Evolutionary conservation across 257 asterid species (phyloP), one percentile per base, ranked within the genome.

Genomic region (Cordia subcordata): DNA sequence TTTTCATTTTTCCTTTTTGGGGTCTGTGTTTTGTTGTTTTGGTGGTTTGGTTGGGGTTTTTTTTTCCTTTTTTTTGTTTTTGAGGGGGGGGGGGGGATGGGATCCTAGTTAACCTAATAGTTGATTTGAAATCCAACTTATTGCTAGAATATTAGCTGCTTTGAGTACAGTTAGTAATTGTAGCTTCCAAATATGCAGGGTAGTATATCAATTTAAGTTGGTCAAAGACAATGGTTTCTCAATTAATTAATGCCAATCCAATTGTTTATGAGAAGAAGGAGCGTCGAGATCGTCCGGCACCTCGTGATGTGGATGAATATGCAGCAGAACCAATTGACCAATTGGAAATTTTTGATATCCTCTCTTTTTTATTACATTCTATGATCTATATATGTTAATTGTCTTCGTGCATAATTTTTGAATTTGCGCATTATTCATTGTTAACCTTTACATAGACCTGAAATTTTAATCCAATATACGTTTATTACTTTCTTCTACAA

Each of bases 271-370:
- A 78, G 64, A 88, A 69, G 73, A 85, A 82, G 81, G 95, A 88
- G 78, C 98, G 96, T 21, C 86, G 75, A 69, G 57, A 78, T 59
- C 79, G 96, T 59, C 64, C 23, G 62, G 46, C 77, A 51, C 81
- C 75, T 20, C 56, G 58, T 66, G 78, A 79, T 66, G 80, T 76
- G 70, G 88, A 64, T 63, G 96, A 91, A 72, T 75, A 79, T 69
- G 60, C 86, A 3, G 68, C 69, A 32, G 98, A 85, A 62, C 50
- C 76, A 3, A 91, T 91, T 53, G 98, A 91, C 73, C 92, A 86
- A 32, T 81, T 62, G 57, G 95, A 91, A 69, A 70, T 91, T 56
- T 91, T 88, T 75, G 94, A 91, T 91, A 91, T 91, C 96, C 98
- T 83, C 83, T 77, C 46, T 51, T 16, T 23, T 49, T 59, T 51